Conservation (phyloP, 345 rosid species). For the Xanthoceras sorbifolium region DNA sequence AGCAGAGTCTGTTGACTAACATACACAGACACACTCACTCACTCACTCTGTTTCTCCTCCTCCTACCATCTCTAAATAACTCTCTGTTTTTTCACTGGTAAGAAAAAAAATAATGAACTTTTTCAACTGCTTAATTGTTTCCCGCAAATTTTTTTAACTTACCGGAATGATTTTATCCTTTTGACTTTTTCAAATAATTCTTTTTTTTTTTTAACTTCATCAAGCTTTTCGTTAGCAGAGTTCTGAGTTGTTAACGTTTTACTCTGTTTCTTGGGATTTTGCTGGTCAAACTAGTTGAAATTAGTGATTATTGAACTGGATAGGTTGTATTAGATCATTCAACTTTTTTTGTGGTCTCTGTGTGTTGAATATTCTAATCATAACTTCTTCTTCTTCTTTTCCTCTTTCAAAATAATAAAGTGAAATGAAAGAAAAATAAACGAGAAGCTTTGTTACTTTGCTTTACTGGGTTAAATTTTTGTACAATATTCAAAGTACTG, state of each 20-base stretch:
- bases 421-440: neutral
- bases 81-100: neutral
- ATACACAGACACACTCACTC: too few species aligned
- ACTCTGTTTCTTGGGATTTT: conserved; percentile 2
- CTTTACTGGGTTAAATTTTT: neutral
- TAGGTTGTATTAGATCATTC: conserved; percentile 1
- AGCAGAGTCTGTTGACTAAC: too few species aligned
- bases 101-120: neutral
- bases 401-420: too few species aligned
- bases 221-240: neutral
- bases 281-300: neutral
- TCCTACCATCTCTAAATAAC: conserved; percentile 29
- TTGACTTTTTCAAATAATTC: conserved; percentile 10
- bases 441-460: neutral
- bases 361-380: neutral
- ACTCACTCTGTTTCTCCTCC: conserved; percentile 43
- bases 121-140: conserved; percentile 14
- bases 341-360: neutral
- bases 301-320: conserved; percentile 6
- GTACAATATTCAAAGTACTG: neutral
- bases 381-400: neutral
- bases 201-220: neutral
- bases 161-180: neutral
- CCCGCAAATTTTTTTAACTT: neutral
- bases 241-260: conserved; percentile 5